Percentiles rank a stretch among this genome's conserved stretches.
Evolutionary conservation across 495 filamentous ascomycete genomes (phyloP).

Genomic region (Tuber melanosporum): DNA sequence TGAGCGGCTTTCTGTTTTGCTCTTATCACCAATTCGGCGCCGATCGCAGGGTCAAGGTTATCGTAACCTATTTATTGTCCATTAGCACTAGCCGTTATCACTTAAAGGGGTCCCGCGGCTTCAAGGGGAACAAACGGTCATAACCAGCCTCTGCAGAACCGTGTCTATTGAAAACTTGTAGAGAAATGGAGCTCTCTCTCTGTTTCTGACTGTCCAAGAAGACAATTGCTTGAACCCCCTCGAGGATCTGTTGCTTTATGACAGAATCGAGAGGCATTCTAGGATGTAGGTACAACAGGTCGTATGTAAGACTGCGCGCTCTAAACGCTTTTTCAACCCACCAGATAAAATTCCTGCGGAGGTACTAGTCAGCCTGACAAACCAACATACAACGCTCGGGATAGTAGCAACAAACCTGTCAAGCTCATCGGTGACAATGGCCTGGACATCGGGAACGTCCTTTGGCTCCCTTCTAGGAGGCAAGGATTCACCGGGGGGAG

Average conservation of each 20-base stretch:
- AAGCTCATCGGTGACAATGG: constrained; percentile 73
- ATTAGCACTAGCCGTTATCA: neutral
- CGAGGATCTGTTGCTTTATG: constrained; percentile 74
- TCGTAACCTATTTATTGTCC: constrained; percentile 57
- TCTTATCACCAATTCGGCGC: constrained; percentile 70
- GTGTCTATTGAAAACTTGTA: constrained; percentile 80
- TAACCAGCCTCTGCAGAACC: constrained; percentile 59
- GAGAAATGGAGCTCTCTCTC: constrained; percentile 59
- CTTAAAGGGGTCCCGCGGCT: constrained; percentile 3
- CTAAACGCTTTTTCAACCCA: constrained; percentile 74
- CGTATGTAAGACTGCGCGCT: constrained; percentile 61
- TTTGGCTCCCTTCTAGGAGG: constrained; percentile 64
- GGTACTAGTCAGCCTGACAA: constrained; percentile 22
- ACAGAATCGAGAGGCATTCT: constrained; percentile 68
- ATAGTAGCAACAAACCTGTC: constrained; percentile 51
- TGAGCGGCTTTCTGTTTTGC: constrained; percentile 56
- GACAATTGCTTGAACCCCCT: constrained; percentile 80
- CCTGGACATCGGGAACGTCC: constrained; percentile 85
- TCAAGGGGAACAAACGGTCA: constrained; percentile 52
- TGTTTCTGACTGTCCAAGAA: constrained; percentile 65
- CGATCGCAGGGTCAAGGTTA: constrained; percentile 66
- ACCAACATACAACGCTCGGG: neutral
- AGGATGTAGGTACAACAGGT: constrained; percentile 70
- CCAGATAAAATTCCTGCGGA: constrained; percentile 61
- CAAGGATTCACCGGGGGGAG: constrained; percentile 50